Evolutionary conservation across 2,329 filamentous ascomycete genomes (phyloP).

Genomic region (Penicillium sp.): DNA sequence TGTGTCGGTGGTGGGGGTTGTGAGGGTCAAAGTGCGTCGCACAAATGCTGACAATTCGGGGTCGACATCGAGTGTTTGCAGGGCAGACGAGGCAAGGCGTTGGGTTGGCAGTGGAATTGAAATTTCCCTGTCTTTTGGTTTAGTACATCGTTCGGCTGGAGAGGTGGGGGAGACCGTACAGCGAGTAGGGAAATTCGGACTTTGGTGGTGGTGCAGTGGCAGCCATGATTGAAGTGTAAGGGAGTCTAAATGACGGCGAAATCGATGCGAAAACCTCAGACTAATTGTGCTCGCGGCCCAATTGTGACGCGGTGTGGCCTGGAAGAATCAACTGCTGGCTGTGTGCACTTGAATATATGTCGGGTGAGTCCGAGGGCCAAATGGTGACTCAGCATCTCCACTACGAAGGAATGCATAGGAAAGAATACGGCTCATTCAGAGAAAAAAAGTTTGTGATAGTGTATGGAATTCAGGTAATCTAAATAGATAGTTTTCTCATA

Average conservation of each 20-base stretch:
- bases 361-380: not conserved
- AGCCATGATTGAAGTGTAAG: slow-evolving; percentile 17
- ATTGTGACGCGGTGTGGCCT: not conserved
- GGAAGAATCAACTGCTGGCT: not conserved
- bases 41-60: slow-evolving; percentile 85
- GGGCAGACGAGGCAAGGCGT: slow-evolving; percentile 74
- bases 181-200: slow-evolving; percentile 39
- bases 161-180: slow-evolving; percentile 28
- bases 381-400: not conserved
- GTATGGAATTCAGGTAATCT: not conserved
- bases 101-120: slow-evolving; percentile 78
- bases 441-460: not conserved
- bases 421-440: too few species aligned
- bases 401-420: not conserved
- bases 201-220: slow-evolving; percentile 14
- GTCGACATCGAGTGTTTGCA: slow-evolving; percentile 78
- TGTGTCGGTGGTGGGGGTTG: slow-evolving; percentile 25
- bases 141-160: slow-evolving; percentile 6
- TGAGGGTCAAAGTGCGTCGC: slow-evolving; percentile 65
- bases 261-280: not conserved
- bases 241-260: not conserved
- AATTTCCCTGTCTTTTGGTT: slow-evolving; percentile 58
- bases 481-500: not conserved
- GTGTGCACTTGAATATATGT: not conserved
- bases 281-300: too few species aligned